Evolutionary conservation across 768 basidiomycete species (phyloP).

Genomic region (Tubosaeta brunneosetosa): DNA sequence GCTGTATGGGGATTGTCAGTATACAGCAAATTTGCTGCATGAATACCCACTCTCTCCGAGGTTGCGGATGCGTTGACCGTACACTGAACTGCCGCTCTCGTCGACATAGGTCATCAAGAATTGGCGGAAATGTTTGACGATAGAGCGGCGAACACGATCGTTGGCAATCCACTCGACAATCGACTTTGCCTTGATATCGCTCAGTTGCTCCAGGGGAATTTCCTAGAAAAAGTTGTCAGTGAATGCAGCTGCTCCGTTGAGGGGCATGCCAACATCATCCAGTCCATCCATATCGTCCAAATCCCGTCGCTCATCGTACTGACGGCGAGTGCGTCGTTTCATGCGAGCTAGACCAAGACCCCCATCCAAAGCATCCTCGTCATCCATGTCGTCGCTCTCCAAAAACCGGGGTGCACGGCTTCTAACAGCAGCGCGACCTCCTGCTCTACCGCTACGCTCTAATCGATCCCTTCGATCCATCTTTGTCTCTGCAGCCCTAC

Average conservation of each 20-base stretch:
- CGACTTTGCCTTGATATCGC: slow-evolving; percentile 96
- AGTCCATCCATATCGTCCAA: slow-evolving; percentile 87
- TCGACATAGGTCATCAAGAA: slow-evolving; percentile 97
- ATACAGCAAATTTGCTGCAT: slow-evolving; percentile 2
- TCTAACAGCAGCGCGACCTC: slow-evolving; percentile 70
- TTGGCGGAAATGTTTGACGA: slow-evolving; percentile 88
- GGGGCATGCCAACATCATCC: slow-evolving; percentile 62
- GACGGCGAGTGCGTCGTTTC: slow-evolving; percentile 77
- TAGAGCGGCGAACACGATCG: slow-evolving; percentile 84
- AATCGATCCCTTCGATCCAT: slow-evolving; percentile 87
- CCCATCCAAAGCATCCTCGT: slow-evolving; percentile 66
- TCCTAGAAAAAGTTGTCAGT: slow-evolving; percentile 49
- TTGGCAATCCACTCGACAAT: slow-evolving; percentile 97
- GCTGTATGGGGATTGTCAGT: slow-evolving; percentile 42
- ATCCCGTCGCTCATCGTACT: slow-evolving; percentile 91
- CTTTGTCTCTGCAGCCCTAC: slow-evolving; percentile 77
- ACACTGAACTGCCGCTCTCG: slow-evolving; percentile 85
- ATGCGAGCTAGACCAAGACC: slow-evolving; percentile 65
- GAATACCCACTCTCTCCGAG: slow-evolving; percentile 82
- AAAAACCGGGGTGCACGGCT: slow-evolving; percentile 85
- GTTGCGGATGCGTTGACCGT: slow-evolving; percentile 88
- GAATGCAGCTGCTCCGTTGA: background rate
- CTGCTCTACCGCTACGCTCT: slow-evolving; percentile 61
- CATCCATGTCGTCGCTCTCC: slow-evolving; percentile 75
- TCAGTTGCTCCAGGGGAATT: slow-evolving; percentile 90